These are phyloP conservation scores for Podila clonocystis DNA, from an alignment of 192 early-diverging fungal genomes.

Conservation along the genomic window DNA sequence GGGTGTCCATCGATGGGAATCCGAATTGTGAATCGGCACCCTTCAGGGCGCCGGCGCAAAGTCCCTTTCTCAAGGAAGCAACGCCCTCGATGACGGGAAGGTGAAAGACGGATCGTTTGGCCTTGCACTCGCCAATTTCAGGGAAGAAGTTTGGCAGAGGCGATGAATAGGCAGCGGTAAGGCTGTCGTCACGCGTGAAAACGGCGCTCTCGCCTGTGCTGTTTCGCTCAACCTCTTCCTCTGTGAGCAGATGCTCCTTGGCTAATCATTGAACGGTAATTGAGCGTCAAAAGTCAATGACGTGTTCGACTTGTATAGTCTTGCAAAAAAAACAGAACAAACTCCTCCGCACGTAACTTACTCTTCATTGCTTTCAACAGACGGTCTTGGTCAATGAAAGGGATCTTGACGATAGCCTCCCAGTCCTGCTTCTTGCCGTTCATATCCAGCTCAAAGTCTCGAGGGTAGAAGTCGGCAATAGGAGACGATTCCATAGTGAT, in stretches of 20 bases:
- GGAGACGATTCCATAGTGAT: conserved; percentile 88
- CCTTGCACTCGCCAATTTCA: conserved; percentile 64
- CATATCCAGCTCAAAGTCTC: conserved; percentile 78
- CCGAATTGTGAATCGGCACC: conserved; percentile 78
- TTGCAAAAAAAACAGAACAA: neutral
- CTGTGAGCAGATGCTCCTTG: conserved; percentile 67
- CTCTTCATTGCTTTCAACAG: conserved; percentile 81
- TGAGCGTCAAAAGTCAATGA: neutral
- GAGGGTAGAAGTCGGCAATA: conserved; percentile 96
- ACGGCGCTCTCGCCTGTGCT: conserved; percentile 66
- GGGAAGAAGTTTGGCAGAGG: conserved; percentile 76
- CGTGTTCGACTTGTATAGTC: neutral
- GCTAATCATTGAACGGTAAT: conserved; percentile 25
- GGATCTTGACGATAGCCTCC: conserved; percentile 99
- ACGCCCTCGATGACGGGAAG: conserved; percentile 70
- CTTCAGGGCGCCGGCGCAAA: conserved; percentile 69
- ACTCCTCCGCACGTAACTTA: neutral
- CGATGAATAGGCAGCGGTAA: conserved; percentile 57
- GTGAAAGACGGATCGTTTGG: conserved; percentile 55
- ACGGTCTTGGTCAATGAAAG: conserved; percentile 94
- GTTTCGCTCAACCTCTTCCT: conserved; percentile 69
- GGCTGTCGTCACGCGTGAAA: conserved; percentile 67
- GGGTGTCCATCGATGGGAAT: conserved; percentile 89
- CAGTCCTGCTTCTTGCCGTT: conserved; percentile 99
- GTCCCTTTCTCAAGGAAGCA: conserved; percentile 62